phyloP scores from a whole-genome alignment of 2,329 filamentous ascomycete species.

The Neofusicoccum umdonicola region DNA sequence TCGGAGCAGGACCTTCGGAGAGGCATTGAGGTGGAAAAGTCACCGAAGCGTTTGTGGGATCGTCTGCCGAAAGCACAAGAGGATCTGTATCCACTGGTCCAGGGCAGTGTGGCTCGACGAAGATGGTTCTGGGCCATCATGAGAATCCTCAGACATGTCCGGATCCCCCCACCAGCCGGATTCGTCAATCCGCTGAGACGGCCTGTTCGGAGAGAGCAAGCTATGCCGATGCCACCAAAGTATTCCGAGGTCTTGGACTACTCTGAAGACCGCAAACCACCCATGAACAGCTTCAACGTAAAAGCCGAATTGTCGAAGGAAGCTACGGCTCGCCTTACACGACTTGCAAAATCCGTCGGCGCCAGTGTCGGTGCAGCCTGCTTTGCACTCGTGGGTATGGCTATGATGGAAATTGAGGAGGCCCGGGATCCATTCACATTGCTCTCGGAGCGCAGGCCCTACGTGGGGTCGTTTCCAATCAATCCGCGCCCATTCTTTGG shows the following conservation, averaged over 20 bases:
- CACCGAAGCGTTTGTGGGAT: constrained; percentile 22
- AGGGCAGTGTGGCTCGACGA: constrained; percentile 38
- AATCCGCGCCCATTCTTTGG: constrained; percentile 47
- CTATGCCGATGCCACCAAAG: constrained; percentile 28
- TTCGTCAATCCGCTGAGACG: constrained; percentile 44
- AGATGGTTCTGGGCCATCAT: constrained; percentile 50
- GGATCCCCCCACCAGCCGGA: constrained; percentile 37
- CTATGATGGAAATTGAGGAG: constrained; percentile 48
- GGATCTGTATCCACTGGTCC: constrained; percentile 43
- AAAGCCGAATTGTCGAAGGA: constrained; percentile 36
- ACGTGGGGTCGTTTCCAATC: constrained; percentile 47
- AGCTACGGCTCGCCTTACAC: constrained; percentile 19
- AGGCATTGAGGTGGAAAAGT: constrained; percentile 21
- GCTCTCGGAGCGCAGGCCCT: constrained; percentile 32
- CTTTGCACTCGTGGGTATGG: constrained; percentile 46
- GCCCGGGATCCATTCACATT: constrained; percentile 28
- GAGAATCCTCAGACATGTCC: constrained; percentile 43
- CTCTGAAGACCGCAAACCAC: constrained; percentile 28
- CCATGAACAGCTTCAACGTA: constrained; percentile 35
- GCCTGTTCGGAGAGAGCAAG: constrained; percentile 18
- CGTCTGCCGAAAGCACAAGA: constrained; percentile 46
- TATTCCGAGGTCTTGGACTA: constrained; percentile 42
- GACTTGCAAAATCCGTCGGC: constrained; percentile 18
- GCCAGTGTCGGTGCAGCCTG: constrained; percentile 45
- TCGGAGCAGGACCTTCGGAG: constrained; percentile 23